These are phyloP conservation scores for Monosporozyma unispora DNA, from an alignment of 805 yeast species.

Conservation along the genomic window DNA sequence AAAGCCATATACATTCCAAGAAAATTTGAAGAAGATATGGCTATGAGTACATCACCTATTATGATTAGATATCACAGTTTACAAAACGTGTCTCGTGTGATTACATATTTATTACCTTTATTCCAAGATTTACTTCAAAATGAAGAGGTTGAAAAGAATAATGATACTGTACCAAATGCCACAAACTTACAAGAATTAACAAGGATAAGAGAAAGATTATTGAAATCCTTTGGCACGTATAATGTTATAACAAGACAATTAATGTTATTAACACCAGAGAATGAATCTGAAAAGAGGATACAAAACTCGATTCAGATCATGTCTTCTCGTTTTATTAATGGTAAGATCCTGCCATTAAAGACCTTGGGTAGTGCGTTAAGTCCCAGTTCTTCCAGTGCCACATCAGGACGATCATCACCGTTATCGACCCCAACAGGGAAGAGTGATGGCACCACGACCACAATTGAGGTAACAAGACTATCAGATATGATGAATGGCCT, in stretches of 20 bases:
- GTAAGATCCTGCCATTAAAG: constrained; percentile 55
- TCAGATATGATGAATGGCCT: constrained; percentile 27
- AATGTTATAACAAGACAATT: constrained; percentile 43
- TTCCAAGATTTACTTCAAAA: constrained; percentile 34
- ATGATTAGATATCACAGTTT: constrained; percentile 36
- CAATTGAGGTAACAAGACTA: constrained; percentile 8
- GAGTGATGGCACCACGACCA: background rate
- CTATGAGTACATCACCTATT: constrained; percentile 29
- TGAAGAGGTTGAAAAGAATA: constrained; percentile 27
- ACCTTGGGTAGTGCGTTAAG: constrained; percentile 36
- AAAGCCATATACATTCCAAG: constrained; percentile 48
- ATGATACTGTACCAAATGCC: background rate
- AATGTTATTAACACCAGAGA: constrained; percentile 27
- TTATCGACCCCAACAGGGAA: background rate
- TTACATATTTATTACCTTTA: constrained; percentile 34
- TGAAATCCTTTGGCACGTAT: constrained; percentile 42
- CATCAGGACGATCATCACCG: background rate
- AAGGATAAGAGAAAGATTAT: constrained; percentile 35
- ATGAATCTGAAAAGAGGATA: constrained; percentile 38
- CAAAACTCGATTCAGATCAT: constrained; percentile 49
- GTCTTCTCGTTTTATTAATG: constrained; percentile 55
- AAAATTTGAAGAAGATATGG: constrained; percentile 37
- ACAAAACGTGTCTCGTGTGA: constrained; percentile 31
- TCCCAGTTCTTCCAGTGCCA: background rate
- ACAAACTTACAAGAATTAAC: constrained; percentile 28